Percentiles rank a stretch among this genome's conserved stretches.
These are phyloP conservation scores for Aspergillus thermomutatus DNA, from an alignment of 2,329 filamentous ascomycete genomes.

Conservation along the genomic window DNA sequence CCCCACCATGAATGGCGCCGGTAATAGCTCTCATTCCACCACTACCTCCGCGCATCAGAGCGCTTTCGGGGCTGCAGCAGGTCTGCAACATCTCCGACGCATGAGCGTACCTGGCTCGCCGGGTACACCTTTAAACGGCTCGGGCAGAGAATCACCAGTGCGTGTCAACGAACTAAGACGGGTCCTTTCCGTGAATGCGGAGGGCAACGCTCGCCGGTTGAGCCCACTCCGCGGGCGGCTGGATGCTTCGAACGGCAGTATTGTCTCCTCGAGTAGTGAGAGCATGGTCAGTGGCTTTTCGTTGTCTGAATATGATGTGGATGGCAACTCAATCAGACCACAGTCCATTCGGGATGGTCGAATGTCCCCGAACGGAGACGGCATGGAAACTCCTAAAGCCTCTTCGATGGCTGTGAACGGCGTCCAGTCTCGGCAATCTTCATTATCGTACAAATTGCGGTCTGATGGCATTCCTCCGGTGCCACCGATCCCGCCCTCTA, in stretches of 20 bases:
- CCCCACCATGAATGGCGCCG: slow-evolving; percentile 27
- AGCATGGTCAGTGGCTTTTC: slow-evolving; percentile 44
- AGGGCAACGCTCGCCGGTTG: slow-evolving; percentile 32
- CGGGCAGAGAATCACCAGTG: slow-evolving; percentile 44
- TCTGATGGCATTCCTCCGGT: slow-evolving; percentile 44
- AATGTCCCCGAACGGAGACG: slow-evolving; percentile 21
- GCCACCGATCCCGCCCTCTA: slow-evolving; percentile 41
- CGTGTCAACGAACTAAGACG: slow-evolving; percentile 48
- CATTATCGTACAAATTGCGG: slow-evolving; percentile 8
- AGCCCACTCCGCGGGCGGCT: slow-evolving; percentile 43
- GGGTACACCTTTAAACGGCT: slow-evolving; percentile 31
- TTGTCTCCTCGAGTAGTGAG: slow-evolving; percentile 41
- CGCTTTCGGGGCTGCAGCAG: slow-evolving; percentile 23
- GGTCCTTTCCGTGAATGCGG: slow-evolving; percentile 43
- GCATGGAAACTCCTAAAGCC: slow-evolving; percentile 32
- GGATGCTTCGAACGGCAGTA: slow-evolving; percentile 30
- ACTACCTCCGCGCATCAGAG: slow-evolving; percentile 18
- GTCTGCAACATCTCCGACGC: slow-evolving; percentile 30
- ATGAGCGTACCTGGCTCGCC: slow-evolving; percentile 37
- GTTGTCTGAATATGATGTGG: slow-evolving; percentile 31
- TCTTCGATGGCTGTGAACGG: slow-evolving; percentile 17
- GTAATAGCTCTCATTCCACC: slow-evolving; percentile 29
- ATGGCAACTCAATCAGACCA: slow-evolving; percentile 25
- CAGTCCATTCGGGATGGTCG: slow-evolving; percentile 24
- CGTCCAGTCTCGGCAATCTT: slow-evolving; percentile 9